Percentiles rank a stretch among this genome's conserved stretches.
These are phyloP conservation scores for Aspergillus sp. DNA, from an alignment of 2,329 filamentous ascomycete species.

Conservation along the genomic window DNA sequence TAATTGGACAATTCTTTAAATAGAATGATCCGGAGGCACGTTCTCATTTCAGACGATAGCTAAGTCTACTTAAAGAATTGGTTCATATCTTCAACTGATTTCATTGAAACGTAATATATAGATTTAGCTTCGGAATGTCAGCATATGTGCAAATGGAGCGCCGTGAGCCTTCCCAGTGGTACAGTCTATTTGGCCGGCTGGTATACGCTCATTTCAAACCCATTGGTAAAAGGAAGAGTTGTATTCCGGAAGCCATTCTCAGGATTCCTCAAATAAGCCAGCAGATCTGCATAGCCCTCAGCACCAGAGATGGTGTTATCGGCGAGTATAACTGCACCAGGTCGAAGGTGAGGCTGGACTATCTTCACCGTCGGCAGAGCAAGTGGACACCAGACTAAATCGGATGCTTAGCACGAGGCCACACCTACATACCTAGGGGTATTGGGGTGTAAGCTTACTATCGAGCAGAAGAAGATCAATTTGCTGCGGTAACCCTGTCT, in stretches of 20 bases:
- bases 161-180: neutral
- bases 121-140: too few species aligned
- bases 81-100: too few species aligned
- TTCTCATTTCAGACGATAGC: too few species aligned
- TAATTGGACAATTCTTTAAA: too few species aligned
- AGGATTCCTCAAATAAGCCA: slow-evolving; percentile 47
- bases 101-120: too few species aligned
- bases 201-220: slow-evolving; percentile 49
- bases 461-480: slow-evolving; percentile 64
- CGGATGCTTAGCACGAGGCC: slow-evolving; percentile 28
- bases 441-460: slow-evolving; percentile 49
- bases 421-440: slow-evolving; percentile 30
- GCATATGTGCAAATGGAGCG: too few species aligned
- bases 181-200: slow-evolving; percentile 6
- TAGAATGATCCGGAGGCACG: too few species aligned
- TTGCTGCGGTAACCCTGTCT: slow-evolving; percentile 44
- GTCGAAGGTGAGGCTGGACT: slow-evolving; percentile 33
- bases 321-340: slow-evolving; percentile 38
- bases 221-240: slow-evolving; percentile 51
- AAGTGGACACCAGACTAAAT: slow-evolving; percentile 40
- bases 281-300: slow-evolving; percentile 45
- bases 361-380: slow-evolving; percentile 40
- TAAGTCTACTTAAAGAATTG: too few species aligned
- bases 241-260: slow-evolving; percentile 52
- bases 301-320: slow-evolving; percentile 38